These are phyloP conservation scores for Diaporthe aspalathi DNA, from an alignment of 2,329 filamentous ascomycete species.

Conservation along the genomic window DNA sequence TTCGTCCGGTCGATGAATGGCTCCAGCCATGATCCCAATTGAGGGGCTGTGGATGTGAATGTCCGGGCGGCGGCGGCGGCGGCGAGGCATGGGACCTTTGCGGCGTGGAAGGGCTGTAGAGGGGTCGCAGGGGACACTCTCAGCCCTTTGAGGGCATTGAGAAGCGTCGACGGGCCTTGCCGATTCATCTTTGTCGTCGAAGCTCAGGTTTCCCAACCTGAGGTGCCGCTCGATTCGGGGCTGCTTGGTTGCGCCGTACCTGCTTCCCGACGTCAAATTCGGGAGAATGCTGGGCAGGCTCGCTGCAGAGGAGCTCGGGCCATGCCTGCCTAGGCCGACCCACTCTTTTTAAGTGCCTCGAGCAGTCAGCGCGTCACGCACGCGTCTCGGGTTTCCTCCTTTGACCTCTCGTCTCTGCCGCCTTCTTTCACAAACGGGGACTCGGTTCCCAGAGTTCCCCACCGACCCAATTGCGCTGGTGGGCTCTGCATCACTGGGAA, in stretches of 20 bases:
- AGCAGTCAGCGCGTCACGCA: slow-evolving; percentile 35
- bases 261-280: slow-evolving; percentile 26
- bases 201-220: slow-evolving; percentile 27
- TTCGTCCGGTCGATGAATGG: slow-evolving; percentile 81
- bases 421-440: slow-evolving; percentile 8
- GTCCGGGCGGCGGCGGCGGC: slow-evolving; percentile 62
- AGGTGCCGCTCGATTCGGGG: slow-evolving; percentile 1
- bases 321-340: slow-evolving; percentile 24
- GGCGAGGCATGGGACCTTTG: slow-evolving; percentile 46
- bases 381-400: slow-evolving; percentile 28
- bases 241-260: slow-evolving; percentile 23
- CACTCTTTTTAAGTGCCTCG: slow-evolving; percentile 22
- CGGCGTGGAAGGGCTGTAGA: slow-evolving; percentile 52
- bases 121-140: slow-evolving; percentile 56
- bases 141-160: slow-evolving; percentile 63
- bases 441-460: background rate
- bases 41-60: slow-evolving; percentile 77
- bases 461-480: background rate
- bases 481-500: background rate
- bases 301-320: slow-evolving; percentile 26
- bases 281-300: slow-evolving; percentile 32
- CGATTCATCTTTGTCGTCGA: slow-evolving; percentile 57
- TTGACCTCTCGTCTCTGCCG: slow-evolving; percentile 3
- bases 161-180: slow-evolving; percentile 55
- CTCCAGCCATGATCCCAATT: slow-evolving; percentile 81